These are phyloP conservation scores for Wickerhamia fluorescens DNA, from an alignment of 805 yeast species.

Conservation along the genomic window DNA sequence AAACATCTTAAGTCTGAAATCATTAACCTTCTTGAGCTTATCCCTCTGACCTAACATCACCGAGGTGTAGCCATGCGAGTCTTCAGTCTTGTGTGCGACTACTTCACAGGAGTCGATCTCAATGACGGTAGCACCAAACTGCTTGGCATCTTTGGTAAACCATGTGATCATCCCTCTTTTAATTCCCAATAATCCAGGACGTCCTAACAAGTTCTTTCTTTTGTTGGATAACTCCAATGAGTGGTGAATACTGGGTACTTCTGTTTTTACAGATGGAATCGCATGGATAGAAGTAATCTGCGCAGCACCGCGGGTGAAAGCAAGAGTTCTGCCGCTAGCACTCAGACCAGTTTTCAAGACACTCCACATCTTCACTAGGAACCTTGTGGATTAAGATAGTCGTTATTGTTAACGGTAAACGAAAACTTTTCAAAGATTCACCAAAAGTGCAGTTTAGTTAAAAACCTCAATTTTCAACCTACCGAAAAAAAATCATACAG, in stretches of 20 bases:
- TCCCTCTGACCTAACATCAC: constrained; percentile 83
- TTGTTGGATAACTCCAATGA: constrained; percentile 62
- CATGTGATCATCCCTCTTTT: constrained; percentile 89
- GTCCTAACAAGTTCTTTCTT: constrained; percentile 62
- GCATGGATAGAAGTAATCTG: constrained; percentile 45
- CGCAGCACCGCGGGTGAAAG: constrained; percentile 21
- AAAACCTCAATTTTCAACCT: too few relatives aligned
- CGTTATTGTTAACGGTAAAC: too few relatives aligned
- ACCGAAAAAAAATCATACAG: too few relatives aligned
- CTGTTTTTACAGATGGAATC: constrained; percentile 40
- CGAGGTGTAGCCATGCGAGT: constrained; percentile 75
- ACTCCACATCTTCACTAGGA: too few relatives aligned
- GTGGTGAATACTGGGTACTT: constrained; percentile 51
- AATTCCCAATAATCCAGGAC: constrained; percentile 80
- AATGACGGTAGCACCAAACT: constrained; percentile 77
- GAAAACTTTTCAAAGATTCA: too few relatives aligned
- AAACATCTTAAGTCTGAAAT: constrained; percentile 57
- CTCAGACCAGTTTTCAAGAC: too few relatives aligned
- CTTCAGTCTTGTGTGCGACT: constrained; percentile 57
- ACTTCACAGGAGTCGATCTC: constrained; percentile 90
- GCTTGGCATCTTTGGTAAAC: constrained; percentile 64
- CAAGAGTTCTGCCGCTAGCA: constrained; percentile 3
- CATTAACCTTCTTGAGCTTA: constrained; percentile 48
- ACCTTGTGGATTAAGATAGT: too few relatives aligned
- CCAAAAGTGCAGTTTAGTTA: too few relatives aligned